Evolutionary conservation across 805 yeast genomes (phyloP).

Genomic region (Pichia phayaonensis): DNA sequence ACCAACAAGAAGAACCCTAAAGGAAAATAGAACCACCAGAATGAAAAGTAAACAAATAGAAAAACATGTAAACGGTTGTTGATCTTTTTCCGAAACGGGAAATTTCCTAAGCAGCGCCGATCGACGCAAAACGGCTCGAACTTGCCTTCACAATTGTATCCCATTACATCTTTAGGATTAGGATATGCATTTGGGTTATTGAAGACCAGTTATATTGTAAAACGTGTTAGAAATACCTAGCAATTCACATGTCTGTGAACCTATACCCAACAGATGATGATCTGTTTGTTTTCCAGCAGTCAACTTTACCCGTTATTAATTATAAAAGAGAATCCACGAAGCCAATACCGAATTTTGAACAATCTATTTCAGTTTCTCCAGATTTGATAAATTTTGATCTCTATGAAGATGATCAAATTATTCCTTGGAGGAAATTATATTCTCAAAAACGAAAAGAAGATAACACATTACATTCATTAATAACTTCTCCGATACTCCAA

Average conservation of each 20-base stretch:
- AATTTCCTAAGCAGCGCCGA: neutral
- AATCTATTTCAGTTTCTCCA: neutral
- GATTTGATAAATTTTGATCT: neutral
- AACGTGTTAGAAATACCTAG: neutral
- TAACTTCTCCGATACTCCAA: neutral
- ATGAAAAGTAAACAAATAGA: neutral
- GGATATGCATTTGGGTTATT: too few species aligned
- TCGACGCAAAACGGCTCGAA: neutral
- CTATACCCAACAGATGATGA: slow-evolving; percentile 7
- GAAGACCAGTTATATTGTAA: too few species aligned
- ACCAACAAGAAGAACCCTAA: neutral
- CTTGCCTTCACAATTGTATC: neutral
- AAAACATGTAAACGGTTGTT: neutral
- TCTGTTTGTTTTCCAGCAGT: neutral
- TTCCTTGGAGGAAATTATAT: slow-evolving; percentile 6
- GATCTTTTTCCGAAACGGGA: neutral
- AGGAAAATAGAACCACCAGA: neutral
- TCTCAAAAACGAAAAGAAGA: slow-evolving; percentile 3
- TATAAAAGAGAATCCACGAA: neutral
- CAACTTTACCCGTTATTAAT: neutral
- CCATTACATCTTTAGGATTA: too few species aligned
- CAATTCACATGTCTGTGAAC: neutral
- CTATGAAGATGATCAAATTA: slow-evolving; percentile 3
- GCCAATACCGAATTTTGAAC: neutral
- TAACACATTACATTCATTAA: neutral